These are phyloP conservation scores for Paecilomyces sp. DNA, from an alignment of 2,329 filamentous ascomycete species.

Conservation along the genomic window DNA sequence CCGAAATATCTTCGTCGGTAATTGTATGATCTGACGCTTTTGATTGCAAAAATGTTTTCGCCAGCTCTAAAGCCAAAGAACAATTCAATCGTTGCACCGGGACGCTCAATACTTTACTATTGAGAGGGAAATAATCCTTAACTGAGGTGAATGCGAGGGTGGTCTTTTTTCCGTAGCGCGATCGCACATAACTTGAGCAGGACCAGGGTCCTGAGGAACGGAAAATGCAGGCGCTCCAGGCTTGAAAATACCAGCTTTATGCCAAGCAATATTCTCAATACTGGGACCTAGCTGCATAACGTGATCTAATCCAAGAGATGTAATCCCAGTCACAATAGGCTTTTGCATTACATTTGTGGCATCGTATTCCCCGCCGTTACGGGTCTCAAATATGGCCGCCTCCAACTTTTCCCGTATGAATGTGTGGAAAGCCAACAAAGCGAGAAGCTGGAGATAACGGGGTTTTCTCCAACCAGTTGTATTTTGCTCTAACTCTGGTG, in stretches of 20 bases:
- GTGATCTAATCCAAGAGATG: constrained; percentile 63
- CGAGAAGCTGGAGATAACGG: constrained; percentile 49
- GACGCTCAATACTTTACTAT: constrained; percentile 10
- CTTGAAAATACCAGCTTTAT: constrained; percentile 68
- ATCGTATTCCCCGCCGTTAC: constrained; percentile 62
- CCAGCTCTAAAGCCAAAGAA: constrained; percentile 21
- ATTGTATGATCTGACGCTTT: constrained; percentile 12
- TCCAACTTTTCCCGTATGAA: constrained; percentile 59
- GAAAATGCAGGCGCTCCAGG: constrained; percentile 51
- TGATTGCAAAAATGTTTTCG: constrained; percentile 14
- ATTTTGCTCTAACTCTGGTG: not conserved
- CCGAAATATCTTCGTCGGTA: constrained; percentile 13
- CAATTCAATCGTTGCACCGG: constrained; percentile 26
- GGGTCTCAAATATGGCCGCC: constrained; percentile 58
- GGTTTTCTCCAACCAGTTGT: constrained; percentile 19
- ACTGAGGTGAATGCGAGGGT: constrained; percentile 36
- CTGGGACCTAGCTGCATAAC: constrained; percentile 56
- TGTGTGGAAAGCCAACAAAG: constrained; percentile 58
- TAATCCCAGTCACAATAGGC: constrained; percentile 52
- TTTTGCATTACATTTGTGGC: constrained; percentile 53
- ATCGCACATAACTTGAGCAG: constrained; percentile 39
- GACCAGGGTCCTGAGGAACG: constrained; percentile 44
- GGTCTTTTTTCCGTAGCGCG: constrained; percentile 49
- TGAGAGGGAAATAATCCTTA: constrained; percentile 8
- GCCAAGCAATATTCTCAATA: constrained; percentile 49